Evolutionary conservation across 352 stramenopile genomes (phyloP).

Genomic region (Phytopythium ostracodes): DNA sequence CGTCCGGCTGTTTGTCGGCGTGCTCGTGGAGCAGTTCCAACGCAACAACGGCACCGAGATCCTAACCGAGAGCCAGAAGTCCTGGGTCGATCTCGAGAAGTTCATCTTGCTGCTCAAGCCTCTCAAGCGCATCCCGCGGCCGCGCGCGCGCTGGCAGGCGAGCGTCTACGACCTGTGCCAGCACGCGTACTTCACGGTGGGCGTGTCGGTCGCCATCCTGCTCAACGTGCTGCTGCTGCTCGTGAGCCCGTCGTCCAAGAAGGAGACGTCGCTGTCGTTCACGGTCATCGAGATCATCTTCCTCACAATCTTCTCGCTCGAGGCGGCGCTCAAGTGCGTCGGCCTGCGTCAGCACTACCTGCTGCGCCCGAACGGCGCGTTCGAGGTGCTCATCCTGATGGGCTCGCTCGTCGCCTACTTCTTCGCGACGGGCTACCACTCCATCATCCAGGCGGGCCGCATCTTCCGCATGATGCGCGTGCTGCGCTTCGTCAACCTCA

Average conservation of each 20-base stretch:
- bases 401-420: constrained; percentile 69
- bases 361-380: constrained; percentile 41
- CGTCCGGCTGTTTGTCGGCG: constrained; percentile 73
- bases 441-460: constrained; percentile 61
- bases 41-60: constrained; percentile 82
- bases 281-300: constrained; percentile 70
- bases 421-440: constrained; percentile 53
- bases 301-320: constrained; percentile 48
- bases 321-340: constrained; percentile 54
- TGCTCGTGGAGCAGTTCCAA: constrained; percentile 81
- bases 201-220: constrained; percentile 55
- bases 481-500: constrained; percentile 69
- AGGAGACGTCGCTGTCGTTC: constrained; percentile 27
- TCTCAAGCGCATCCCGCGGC: constrained; percentile 47
- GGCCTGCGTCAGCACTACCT: constrained; percentile 67
- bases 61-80: constrained; percentile 72
- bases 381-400: constrained; percentile 58
- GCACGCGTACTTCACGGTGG: constrained; percentile 49
- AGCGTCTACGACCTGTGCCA: constrained; percentile 56
- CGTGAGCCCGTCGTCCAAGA: constrained; percentile 35
- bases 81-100: constrained; percentile 78
- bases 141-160: constrained; percentile 20
- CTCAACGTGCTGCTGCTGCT: constrained; percentile 70
- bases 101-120: constrained; percentile 72
- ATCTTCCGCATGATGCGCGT: constrained; percentile 79